Base-by-base conservation (phyloP, 352 stramenopile species). In the Pythium phragmitis region DNA sequence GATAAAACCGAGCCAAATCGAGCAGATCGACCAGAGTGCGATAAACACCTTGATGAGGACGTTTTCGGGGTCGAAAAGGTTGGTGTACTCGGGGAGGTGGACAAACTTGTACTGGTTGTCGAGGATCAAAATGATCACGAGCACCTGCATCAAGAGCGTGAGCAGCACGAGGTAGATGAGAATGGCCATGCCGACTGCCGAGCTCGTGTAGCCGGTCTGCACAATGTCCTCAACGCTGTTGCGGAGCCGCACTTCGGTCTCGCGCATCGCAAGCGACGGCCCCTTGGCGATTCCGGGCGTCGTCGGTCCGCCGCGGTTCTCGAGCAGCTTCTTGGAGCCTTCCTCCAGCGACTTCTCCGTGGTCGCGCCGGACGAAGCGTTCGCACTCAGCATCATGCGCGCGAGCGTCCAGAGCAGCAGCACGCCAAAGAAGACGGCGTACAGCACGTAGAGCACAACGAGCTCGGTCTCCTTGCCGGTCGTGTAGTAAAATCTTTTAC, bases 141-240 rank as follows among this genome's bases (percentile, higher is more conserved):
- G 69, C 26, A 30, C 26, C 26, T 30, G 26, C 26, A 30, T 30
- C 0, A 77, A 75, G 14, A 17, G 23, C n/a, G 49, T 52, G 19
- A 89, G 65, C 39, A 87, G 57, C 42, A 79, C 56, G 33, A 85
- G 85, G 72, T 89, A 89, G 16, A 47, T 65, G 47, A 88, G 79
- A 57, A 88, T 72, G 8, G 70, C 6, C 58, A 73, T 74, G 8
- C 77, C 79, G 5, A 79, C 42, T 8, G 54, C n/a, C 34, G 80
- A 91, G 30, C 70, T 51, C 14, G 70, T 54, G 75, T 79, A 84
- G 8, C 80, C 80, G 0, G 63, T 77, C 62, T 89, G 82, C 19
- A 77, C 60, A 9, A 89, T 71, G 26, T 80, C 78, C 19, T 89
- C 77, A 0, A 34, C n/a, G 13, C 46, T 52, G 8, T 21, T 8